Conservation (phyloP, 305 asterid species). For the Fraxinus nigra region DNA sequence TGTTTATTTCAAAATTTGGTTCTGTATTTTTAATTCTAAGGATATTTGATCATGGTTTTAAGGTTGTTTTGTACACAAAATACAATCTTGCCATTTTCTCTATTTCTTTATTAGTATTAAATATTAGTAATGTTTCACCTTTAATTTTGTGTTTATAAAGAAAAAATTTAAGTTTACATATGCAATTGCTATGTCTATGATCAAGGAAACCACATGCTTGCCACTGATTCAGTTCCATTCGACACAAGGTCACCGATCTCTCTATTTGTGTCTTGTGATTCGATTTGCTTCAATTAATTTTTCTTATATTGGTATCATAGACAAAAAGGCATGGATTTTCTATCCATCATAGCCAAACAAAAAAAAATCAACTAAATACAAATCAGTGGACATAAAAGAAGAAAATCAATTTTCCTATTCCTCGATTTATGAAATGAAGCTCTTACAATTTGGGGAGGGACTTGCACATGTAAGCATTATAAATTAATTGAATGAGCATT, state of each 20-base stretch:
- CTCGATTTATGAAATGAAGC: too few species aligned
- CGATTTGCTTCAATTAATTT: too few species aligned
- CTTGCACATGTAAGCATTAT: not conserved
- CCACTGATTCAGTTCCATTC: conserved; percentile 33
- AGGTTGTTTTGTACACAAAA: too few species aligned
- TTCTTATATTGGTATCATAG: too few species aligned
- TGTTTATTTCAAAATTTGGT: not conserved
- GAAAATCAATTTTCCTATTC: too few species aligned
- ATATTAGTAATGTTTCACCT: not conserved
- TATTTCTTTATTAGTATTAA: not conserved
- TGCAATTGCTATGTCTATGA: conserved; percentile 3
- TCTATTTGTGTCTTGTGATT: too few species aligned
- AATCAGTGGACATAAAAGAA: too few species aligned
- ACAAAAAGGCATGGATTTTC: too few species aligned
- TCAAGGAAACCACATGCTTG: conserved; percentile 32
- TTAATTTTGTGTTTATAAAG: conserved; percentile 7
- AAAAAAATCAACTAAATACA: too few species aligned
- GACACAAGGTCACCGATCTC: conserved; percentile 16
- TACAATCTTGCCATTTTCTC: not conserved
- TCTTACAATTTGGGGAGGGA: not conserved
- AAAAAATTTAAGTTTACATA: conserved; percentile 20
- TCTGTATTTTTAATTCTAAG: not conserved
- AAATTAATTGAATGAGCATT: not conserved
- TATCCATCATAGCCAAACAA: too few species aligned
- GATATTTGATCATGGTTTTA: not conserved